Percentiles rank a stretch among this genome's conserved stretches.
phyloP scores from a whole-genome alignment of 306 rosid genomes.

The Prunus dulcis region DNA sequence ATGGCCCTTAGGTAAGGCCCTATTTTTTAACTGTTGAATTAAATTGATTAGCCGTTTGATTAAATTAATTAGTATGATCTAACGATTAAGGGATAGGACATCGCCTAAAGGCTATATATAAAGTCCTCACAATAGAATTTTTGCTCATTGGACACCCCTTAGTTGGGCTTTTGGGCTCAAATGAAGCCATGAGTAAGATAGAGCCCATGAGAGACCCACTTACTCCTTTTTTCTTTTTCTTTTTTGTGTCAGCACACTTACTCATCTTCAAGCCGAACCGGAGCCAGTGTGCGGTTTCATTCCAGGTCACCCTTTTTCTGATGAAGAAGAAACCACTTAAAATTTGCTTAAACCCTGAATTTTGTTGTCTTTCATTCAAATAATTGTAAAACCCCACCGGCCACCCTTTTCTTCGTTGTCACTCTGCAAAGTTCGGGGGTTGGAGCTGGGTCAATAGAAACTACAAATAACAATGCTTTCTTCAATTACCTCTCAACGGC shows the following conservation, averaged over 20 bases:
- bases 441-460: background rate
- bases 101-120: too few relatives aligned
- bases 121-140: too few relatives aligned
- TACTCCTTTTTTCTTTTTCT: too few relatives aligned
- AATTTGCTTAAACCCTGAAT: background rate
- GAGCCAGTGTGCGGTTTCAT: background rate
- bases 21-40: too few relatives aligned
- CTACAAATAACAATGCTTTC: slow-evolving; percentile 21
- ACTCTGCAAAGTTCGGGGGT: background rate
- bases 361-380: background rate
- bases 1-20: accelerated
- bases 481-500: slow-evolving; percentile 20
- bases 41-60: too few relatives aligned
- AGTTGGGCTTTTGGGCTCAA: too few relatives aligned
- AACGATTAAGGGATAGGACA: accelerated
- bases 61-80: accelerated
- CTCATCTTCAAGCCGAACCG: background rate
- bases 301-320: background rate
- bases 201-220: background rate
- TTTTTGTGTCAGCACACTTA: background rate
- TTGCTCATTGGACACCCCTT: too few relatives aligned
- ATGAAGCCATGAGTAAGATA: too few relatives aligned
- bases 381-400: background rate
- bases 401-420: background rate
- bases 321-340: background rate